Base-by-base conservation (phyloP, 495 filamentous ascomycete genomes). In the Trichoderma reesei region DNA sequence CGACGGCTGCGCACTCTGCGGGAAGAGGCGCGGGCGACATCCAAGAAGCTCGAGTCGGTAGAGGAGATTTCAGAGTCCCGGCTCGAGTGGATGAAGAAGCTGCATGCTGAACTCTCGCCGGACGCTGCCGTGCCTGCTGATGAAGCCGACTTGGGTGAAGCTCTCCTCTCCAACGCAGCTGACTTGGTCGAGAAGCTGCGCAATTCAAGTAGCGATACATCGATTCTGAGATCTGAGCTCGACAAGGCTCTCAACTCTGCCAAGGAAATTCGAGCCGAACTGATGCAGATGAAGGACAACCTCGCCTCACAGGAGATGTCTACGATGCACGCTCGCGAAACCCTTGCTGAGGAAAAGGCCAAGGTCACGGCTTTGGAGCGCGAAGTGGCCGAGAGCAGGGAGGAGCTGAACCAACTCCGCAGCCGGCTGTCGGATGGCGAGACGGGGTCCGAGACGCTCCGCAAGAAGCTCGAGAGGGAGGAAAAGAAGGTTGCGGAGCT, bases 381-480 rank as follows among this genome's bases (percentile, higher is more conserved):
- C 20, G 89, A 95, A 67, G 75, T 96, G 31, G 75, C 82, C 8
- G 82, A 88, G 39, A 85, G 88, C 61, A 85, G 86, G 34, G 75
- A 79, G 10, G 86, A 89, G 65, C 78, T 93, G 33, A 79, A 78
- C 46, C 75, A 83, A 16, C 77, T 96, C 37, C 83, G 88, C 63
- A 75, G 76, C 14, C 86, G 85, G 72, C 84, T 94, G 70, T 82
- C 86, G 5, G 87, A 89, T 46, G 91, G 89, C 39, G 89, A 92
- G 70, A 91, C 85, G 7, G 89, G 89, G 31, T 89, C 88, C 7
- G 89, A 92, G 72, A 86, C 83, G 16, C 74, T 96, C 61, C 85
- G 85, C 46, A 85, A 87, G 71, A 82, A 84, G 41, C 74, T 94
- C 59, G 83, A 83, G 16, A 86, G 90, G 61, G 85, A 88, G 70